phyloP scores from a whole-genome alignment of 805 yeast genomes.

The Yamadazyma ubonensis region DNA sequence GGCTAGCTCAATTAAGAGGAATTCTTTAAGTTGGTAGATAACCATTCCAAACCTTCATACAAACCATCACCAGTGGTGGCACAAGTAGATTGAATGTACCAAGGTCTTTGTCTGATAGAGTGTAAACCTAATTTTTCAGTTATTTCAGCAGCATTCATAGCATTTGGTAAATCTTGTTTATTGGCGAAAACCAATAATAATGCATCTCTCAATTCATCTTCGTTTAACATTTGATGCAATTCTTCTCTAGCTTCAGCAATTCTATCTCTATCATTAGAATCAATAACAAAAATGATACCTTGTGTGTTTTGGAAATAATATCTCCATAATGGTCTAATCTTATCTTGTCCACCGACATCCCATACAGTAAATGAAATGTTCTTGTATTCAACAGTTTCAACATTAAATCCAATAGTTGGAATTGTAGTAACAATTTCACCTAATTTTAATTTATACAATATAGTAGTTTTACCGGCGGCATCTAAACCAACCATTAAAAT shows the following conservation, averaged over 20 bases:
- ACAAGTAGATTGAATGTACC: conserved; percentile 99
- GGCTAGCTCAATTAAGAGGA: conserved; percentile 21
- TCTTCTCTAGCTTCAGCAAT: conserved; percentile 97
- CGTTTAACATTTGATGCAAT: conserved; percentile 96
- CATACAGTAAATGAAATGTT: conserved; percentile 95
- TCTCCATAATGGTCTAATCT: conserved; percentile 98
- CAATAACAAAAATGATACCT: conserved; percentile 97
- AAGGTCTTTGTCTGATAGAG: conserved; percentile 96
- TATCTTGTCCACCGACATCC: conserved; percentile 99
- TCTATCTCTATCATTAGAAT: conserved; percentile 97
- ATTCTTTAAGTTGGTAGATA: conserved; percentile 79
- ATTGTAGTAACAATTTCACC: conserved; percentile 96
- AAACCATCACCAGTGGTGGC: conserved; percentile 99
- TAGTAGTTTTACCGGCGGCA: conserved; percentile 98
- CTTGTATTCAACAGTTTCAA: conserved; percentile 95
- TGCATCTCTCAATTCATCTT: conserved; percentile 97
- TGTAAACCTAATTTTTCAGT: conserved; percentile 96
- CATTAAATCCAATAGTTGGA: conserved; percentile 97
- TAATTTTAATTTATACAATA: conserved; percentile 87
- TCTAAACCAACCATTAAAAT: conserved; percentile 97
- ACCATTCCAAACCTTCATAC: conserved; percentile 97
- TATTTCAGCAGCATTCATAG: conserved; percentile 98
- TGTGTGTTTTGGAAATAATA: conserved; percentile 98
- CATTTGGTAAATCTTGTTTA: conserved; percentile 98
- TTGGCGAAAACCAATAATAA: conserved; percentile 93